Base-by-base conservation (phyloP, 129 eudicot genomes). In the Solidago caesia region DNA sequence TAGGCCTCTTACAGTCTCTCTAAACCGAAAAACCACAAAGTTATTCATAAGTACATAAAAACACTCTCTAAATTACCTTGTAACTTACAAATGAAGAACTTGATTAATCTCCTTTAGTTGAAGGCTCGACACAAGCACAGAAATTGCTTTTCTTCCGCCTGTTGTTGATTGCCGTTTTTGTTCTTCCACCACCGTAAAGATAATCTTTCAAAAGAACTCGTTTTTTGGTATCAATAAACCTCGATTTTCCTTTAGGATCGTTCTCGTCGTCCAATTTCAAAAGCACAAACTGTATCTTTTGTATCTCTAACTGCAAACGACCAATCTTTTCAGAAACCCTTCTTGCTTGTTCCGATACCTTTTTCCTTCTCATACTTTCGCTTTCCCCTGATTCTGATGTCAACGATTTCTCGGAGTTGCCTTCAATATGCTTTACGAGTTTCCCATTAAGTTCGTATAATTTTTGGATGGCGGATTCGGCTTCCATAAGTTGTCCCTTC, bases 91-190 rank as follows among this genome's bases (percentile, higher is more conserved):
- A 44, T 8, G 5, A 72, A 55, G 33, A 29, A 51, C 2, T 8
- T 25, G 64, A 70, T 87, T 66, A 90, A 74, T 94, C 97, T 66
- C 86, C 91, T 59, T 64, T 79, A 1, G 97, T 85, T 49, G 84
- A 60, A 71, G 97, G 97, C 80, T 88, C 85, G 7, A 90, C 88
- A 61, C 98, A 94, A n/a, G 87, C 92, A 71, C 98, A 94, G 48
- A 94, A 88, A 29, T 77, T 82, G 10, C 79, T 67, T 66, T 85
- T 88, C 84, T 87, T 83, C 53, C 82, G 81, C 48, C 77, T 79
- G 60, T 69, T 47, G 44, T 77, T 71, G 25, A 76, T 61, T 0
- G 71, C 77, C 1, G 85, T 65, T 33, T 71, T 82, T 0, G 76
- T 74, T 77, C 86, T 80, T 25, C 81, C 77, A 0, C 87, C 96